phyloP scores from a whole-genome alignment of 176 grass and related monocot species.

The Guadua angustifolia region DNA sequence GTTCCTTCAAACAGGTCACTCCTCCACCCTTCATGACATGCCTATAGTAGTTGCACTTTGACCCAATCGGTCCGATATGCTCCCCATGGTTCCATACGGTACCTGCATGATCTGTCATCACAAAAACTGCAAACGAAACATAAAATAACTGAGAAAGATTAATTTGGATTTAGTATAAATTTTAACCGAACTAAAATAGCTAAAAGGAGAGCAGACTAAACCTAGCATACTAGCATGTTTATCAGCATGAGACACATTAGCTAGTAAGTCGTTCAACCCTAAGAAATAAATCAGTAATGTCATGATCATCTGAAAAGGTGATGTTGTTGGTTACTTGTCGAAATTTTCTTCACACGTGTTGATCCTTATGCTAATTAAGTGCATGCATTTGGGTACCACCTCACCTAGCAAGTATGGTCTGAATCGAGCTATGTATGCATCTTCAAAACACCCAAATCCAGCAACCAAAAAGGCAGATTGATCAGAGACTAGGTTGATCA shows the following conservation, averaged over 20 bases:
- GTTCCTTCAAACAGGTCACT: too few species aligned
- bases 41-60: too few species aligned
- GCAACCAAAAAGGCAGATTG: constrained; percentile 34
- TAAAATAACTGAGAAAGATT: too few species aligned
- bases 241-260: not conserved
- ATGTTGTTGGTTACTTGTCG: too few species aligned
- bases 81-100: too few species aligned
- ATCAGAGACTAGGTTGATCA: constrained; percentile 38
- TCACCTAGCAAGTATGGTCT: constrained; percentile 22
- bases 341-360: constrained; percentile 51
- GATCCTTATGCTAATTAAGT: not conserved
- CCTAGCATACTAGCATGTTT: constrained; percentile 39
- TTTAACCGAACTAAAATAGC: too few species aligned
- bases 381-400: not conserved
- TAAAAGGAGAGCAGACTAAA: too few species aligned
- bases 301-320: constrained; percentile 42
- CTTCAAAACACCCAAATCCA: constrained; percentile 37
- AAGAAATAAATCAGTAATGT: constrained; percentile 43
- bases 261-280: not conserved
- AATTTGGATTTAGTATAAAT: too few species aligned
- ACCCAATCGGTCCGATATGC: too few species aligned
- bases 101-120: too few species aligned
- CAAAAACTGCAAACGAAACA: too few species aligned
- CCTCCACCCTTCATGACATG: too few species aligned
- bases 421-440: constrained; percentile 10